Base-by-base conservation (phyloP, 805 yeast genomes). In the Kazachstania kunashirensis region DNA sequence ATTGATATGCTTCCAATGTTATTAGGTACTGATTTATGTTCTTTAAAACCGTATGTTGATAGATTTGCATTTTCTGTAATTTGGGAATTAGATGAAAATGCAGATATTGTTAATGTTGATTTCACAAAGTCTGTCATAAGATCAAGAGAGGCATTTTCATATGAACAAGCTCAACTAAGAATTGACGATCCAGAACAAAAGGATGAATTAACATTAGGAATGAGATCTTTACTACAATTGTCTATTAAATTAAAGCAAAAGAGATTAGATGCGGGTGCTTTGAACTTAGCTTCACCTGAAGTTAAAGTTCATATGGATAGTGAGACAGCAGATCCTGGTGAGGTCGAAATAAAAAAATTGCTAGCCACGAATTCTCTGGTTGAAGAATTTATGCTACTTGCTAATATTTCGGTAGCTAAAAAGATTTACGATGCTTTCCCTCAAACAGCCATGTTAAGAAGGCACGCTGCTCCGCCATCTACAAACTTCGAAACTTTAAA, bases 1-100 rank as follows among this genome's bases (percentile, higher is more conserved):
- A 92, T 92, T 49, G 99, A 92, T 70, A 92, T 92, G 99, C 68
- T 92, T 45, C 99, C 99, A 5, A 77, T 83, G 79, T 63, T 92
- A 31, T 69, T 92, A 39, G 97, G 98, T 57, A 92, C 98, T 3
- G 92, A 92, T 57, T 65, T 92, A 50, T 92, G 99, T 67, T 92
- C 98, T 4, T 70, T 92, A 53, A 82, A 83, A 53, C 96, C 97
- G 5, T 79, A 84, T 53, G 96, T 92, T 29, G 98, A 92, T 45
- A 74, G 99, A 59, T 92, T 77, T 65, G 94, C 98, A 0, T 92
- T 92, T 57, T 84, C 95, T 7, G 96, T 86, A 4, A 63, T 92
- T 31, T 92, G 99, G 99, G 97, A 88, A 60, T 65, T 92, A 49
- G 94, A 89, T 48, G 75, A 75, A 35, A 68, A 84, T 44, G 96